Percentiles rank a stretch among this genome's conserved stretches.
Conservation (phyloP, 139 green algal species). For the Auxenochlorella pyrenoidosa region DNA sequence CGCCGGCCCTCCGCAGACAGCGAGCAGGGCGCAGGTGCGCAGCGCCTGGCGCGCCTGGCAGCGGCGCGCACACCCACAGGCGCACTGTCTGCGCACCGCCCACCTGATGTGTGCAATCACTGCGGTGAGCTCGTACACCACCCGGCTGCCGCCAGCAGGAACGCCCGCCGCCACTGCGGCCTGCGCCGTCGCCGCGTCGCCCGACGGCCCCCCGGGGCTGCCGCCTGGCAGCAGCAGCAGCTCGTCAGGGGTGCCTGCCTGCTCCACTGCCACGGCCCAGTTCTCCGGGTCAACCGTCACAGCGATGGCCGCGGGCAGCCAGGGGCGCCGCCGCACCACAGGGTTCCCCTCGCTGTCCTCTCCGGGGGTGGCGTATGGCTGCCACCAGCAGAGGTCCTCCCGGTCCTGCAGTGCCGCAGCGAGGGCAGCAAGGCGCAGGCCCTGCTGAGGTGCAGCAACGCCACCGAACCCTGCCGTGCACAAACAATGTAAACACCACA, state of each 20-base stretch:
- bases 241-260: conserved; percentile 6
- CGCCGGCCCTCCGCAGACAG: not conserved
- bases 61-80: too few relatives aligned
- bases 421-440: not conserved
- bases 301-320: conserved; percentile 32
- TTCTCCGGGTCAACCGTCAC: conserved; percentile 15
- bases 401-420: conserved; percentile 26
- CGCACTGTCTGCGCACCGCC: not conserved
- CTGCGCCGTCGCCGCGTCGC: not conserved
- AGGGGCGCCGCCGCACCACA: conserved; percentile 18
- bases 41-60: not conserved
- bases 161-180: not conserved
- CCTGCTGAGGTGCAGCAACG: not conserved
- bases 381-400: conserved; percentile 69
- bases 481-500: too few relatives aligned
- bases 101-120: conserved; percentile 72
- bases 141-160: conserved; percentile 15
- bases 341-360: not conserved
- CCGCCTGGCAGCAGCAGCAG: conserved; percentile 36
- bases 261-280: conserved; percentile 37
- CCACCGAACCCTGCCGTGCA: not conserved
- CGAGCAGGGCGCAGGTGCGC: not conserved
- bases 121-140: conserved; percentile 79
- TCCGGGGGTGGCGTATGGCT: conserved; percentile 2
- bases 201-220: not conserved